These are phyloP conservation scores for Phaeosphaeriaceae sp. DNA, from an alignment of 2,329 filamentous ascomycete genomes.

Conservation along the genomic window DNA sequence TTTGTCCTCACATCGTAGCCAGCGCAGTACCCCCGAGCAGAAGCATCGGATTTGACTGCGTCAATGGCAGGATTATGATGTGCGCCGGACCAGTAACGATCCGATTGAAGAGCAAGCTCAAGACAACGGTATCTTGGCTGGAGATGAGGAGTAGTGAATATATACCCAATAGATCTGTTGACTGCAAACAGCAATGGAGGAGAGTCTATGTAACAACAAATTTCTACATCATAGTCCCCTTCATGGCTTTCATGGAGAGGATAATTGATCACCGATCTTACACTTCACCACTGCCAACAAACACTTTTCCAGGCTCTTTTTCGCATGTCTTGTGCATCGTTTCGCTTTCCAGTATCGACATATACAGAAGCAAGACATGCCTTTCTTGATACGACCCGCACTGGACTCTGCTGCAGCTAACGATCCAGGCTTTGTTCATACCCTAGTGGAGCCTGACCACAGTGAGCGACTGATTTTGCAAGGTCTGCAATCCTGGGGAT, in stretches of 20 bases:
- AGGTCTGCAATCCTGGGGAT: constrained; percentile 9
- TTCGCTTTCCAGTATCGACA: neutral
- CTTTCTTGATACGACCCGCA: constrained; percentile 9
- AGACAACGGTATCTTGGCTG: neutral
- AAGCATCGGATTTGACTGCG: constrained; percentile 10
- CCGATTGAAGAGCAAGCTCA: neutral
- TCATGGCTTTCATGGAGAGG: neutral
- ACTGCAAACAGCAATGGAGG: neutral
- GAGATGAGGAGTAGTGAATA: neutral
- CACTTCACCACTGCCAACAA: neutral
- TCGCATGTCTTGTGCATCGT: neutral
- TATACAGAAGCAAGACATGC: neutral
- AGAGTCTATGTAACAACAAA: neutral
- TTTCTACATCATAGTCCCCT: neutral
- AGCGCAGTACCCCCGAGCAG: constrained; percentile 18
- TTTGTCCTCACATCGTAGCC: constrained; percentile 10
- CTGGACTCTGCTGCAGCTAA: neutral
- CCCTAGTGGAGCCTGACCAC: neutral
- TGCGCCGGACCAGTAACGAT: neutral
- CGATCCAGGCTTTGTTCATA: neutral
- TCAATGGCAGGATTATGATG: neutral
- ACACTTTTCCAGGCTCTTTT: neutral
- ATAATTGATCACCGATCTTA: neutral
- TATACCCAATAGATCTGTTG: neutral
- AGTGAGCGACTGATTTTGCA: neutral